Conservation (phyloP, 345 rosid species). For the Triadica sebifera region DNA sequence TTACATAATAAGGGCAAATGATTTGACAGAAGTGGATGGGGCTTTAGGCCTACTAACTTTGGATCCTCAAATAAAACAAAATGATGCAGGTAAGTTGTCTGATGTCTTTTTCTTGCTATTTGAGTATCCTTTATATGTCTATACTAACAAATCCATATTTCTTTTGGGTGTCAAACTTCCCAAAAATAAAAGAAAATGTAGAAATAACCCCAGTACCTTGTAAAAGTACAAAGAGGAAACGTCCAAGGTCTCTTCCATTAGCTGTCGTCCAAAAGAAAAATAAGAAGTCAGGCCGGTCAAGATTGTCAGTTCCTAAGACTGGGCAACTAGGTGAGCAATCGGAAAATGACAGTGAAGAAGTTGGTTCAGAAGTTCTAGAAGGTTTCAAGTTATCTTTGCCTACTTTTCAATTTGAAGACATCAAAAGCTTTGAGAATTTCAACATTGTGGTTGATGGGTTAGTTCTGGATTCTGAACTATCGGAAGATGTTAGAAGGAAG, state of each 20-base stretch:
- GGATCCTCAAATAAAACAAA: conserved; percentile 52
- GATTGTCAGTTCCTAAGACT: conserved; percentile 20
- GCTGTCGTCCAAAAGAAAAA: conserved; percentile 43
- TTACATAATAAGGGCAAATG: conserved; percentile 56
- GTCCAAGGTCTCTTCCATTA: conserved; percentile 48
- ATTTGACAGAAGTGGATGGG: conserved; percentile 61
- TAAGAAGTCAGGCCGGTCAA: conserved; percentile 30
- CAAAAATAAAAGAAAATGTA: conserved; percentile 22
- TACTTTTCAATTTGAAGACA: conserved; percentile 41
- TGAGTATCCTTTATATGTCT: conserved; percentile 5
- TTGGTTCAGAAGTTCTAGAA: conserved; percentile 65
- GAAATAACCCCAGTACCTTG: conserved; percentile 15
- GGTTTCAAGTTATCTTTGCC: conserved; percentile 44
- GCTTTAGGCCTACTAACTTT: conserved; percentile 66
- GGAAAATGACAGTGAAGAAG: conserved; percentile 64
- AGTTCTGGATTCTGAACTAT: conserved; percentile 47
- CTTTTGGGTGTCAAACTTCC: conserved; percentile 13
- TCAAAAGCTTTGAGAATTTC: conserved; percentile 43
- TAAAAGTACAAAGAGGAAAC: conserved; percentile 40
- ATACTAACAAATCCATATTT: conserved; percentile 11
- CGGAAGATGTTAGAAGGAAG: conserved; percentile 46
- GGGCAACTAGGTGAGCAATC: conserved; percentile 44
- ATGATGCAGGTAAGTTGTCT: conserved; percentile 48
- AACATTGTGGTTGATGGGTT: conserved; percentile 47
- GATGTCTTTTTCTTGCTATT: conserved; percentile 4